Evolutionary conservation across 768 basidiomycete species (phyloP).

Genomic region (Panus rudis): DNA sequence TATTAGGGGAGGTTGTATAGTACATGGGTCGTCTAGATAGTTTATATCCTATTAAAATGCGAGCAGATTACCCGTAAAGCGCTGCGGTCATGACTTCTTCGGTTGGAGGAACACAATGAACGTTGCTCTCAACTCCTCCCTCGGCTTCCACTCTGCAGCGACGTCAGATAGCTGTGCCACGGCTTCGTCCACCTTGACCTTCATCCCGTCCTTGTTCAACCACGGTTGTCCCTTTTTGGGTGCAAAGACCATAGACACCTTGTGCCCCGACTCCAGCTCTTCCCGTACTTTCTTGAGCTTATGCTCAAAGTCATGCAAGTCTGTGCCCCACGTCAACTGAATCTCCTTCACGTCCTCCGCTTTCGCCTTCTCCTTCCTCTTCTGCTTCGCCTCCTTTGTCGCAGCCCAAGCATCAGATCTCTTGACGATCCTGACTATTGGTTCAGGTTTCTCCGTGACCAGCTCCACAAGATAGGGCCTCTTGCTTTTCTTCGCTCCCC

Average conservation of each 20-base stretch:
- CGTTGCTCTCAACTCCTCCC: slow-evolving; percentile 35
- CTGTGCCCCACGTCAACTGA: slow-evolving; percentile 64
- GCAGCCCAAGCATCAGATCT: slow-evolving; percentile 35
- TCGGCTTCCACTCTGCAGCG: slow-evolving; percentile 45
- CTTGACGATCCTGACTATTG: slow-evolving; percentile 55
- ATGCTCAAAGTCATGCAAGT: slow-evolving; percentile 51
- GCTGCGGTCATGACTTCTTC: too few species aligned
- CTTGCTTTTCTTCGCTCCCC: slow-evolving; percentile 11
- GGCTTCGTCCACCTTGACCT: slow-evolving; percentile 37
- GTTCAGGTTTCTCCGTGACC: slow-evolving; percentile 38
- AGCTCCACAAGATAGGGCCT: slow-evolving; percentile 45
- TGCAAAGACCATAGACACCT: slow-evolving; percentile 49
- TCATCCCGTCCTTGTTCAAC: slow-evolving; percentile 33
- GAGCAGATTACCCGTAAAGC: too few species aligned
- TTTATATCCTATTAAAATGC: too few species aligned
- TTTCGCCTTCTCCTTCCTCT: slow-evolving; percentile 31
- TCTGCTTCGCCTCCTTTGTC: slow-evolving; percentile 29
- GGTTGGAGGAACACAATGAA: too few species aligned
- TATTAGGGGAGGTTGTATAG: too few species aligned
- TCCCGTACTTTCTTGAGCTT: slow-evolving; percentile 54
- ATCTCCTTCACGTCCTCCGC: too few species aligned
- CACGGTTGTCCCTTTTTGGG: slow-evolving; percentile 39
- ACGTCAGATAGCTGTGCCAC: slow-evolving; percentile 38
- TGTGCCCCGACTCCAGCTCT: slow-evolving; percentile 52
- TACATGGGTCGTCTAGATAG: too few species aligned